Percentiles rank a stretch among this genome's conserved stretches.
Conservation (phyloP, 208 protist genomes). For the Balamuthia mandrillaris region DNA sequence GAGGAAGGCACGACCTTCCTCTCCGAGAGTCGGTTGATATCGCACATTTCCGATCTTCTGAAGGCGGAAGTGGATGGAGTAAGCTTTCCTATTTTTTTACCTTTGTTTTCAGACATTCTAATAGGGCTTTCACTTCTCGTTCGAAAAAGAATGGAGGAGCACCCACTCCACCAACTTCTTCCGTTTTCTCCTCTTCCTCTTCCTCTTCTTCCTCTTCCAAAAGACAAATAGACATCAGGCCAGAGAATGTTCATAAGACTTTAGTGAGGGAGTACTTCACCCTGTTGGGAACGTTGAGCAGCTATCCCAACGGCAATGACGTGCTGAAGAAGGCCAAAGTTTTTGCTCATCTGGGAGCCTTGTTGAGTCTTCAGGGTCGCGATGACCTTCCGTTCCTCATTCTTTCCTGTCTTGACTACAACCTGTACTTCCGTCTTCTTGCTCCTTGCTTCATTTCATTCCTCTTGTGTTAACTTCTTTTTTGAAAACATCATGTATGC, state of each 20-base stretch:
- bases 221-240: no score
- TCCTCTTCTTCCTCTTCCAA: background rate
- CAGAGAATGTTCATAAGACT: constrained; percentile 52
- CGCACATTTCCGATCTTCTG: constrained; percentile 54
- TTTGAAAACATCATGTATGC: background rate
- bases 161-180: no score
- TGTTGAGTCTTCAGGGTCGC: constrained; percentile 44
- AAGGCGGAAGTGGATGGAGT: constrained; percentile 33
- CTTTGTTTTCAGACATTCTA: background rate
- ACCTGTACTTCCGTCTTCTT: constrained; percentile 19
- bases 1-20: constrained; percentile 45
- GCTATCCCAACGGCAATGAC: constrained; percentile 28
- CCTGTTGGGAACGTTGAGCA: constrained; percentile 37
- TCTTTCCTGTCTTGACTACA: constrained; percentile 57
- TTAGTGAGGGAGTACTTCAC: constrained; percentile 62
- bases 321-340: constrained; percentile 46
- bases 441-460: background rate
- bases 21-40: constrained; percentile 50
- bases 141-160: no score
- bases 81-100: background rate
- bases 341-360: constrained; percentile 47
- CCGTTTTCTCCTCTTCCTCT: background rate
- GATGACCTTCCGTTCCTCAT: constrained; percentile 56
- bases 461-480: background rate
- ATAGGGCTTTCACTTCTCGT: no score